Percentiles rank a stretch among this genome's conserved stretches.
These are phyloP conservation scores for Thalassiosira hispida DNA, from an alignment of 352 stramenopile species.

Conservation along the genomic window DNA sequence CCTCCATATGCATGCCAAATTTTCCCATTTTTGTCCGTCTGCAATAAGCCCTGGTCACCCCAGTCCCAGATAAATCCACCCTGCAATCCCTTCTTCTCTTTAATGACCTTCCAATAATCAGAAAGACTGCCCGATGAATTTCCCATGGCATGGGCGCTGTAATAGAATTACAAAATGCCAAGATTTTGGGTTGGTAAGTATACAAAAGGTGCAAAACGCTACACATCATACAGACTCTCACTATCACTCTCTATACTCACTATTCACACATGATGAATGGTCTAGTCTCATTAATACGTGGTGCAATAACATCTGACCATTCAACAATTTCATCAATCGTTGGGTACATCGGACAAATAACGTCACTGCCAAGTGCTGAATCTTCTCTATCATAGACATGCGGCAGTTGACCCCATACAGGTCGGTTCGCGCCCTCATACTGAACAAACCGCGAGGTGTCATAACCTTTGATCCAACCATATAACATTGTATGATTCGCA, in stretches of 20 bases:
- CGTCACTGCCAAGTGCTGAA: constrained; percentile 63
- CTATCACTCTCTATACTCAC: background rate
- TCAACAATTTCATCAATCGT: constrained; percentile 56
- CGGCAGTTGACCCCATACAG: constrained; percentile 39
- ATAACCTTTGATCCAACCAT: constrained; percentile 43
- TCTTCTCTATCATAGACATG: constrained; percentile 72
- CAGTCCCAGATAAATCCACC: constrained; percentile 91
- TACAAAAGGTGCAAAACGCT: background rate
- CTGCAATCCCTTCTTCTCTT: constrained; percentile 78
- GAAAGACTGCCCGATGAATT: constrained; percentile 87
- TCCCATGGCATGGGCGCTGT: constrained; percentile 87
- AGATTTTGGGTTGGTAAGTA: background rate
- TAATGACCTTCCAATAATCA: constrained; percentile 88
- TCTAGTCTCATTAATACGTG: constrained; percentile 63
- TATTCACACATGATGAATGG: constrained; percentile 90
- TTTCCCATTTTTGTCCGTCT: constrained; percentile 47
- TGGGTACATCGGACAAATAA: constrained; percentile 87
- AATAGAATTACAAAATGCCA: background rate
- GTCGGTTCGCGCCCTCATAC: constrained; percentile 46
- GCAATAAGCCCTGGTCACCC: constrained; percentile 86
- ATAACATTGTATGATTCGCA: constrained; percentile 55
- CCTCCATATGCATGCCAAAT: constrained; percentile 79
- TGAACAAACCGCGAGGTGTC: constrained; percentile 42
- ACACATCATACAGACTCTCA: background rate
- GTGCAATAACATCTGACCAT: constrained; percentile 51